A percentile compares a stretch with the other conserved stretches of the same genome.
phyloP scores from a whole-genome alignment of 2,329 filamentous ascomycete species.

The Leptographium galeiforme region DNA sequence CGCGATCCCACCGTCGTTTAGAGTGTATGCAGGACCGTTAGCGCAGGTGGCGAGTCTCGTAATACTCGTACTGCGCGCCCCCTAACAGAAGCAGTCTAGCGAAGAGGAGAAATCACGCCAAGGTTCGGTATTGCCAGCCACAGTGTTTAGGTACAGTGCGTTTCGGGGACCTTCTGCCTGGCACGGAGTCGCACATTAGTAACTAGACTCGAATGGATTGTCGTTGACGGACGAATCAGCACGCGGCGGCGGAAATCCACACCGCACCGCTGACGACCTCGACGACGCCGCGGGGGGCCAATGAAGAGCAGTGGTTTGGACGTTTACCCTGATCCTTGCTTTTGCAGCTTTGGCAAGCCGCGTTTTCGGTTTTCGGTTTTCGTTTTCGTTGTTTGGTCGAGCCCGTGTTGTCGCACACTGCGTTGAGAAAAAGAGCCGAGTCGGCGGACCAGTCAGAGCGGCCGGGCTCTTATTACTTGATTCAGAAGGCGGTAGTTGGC shows the following conservation, averaged over 20 bases:
- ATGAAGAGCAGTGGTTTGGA: neutral
- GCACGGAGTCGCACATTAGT: neutral
- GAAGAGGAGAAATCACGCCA: neutral
- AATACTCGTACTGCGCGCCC: neutral
- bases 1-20: neutral
- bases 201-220: neutral
- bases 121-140: neutral
- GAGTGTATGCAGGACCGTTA: neutral
- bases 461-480: neutral
- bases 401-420: neutral
- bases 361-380: neutral
- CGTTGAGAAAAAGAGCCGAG: too few species aligned
- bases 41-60: neutral
- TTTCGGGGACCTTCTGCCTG: neutral
- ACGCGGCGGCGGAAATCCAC: neutral
- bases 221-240: neutral
- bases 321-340: neutral
- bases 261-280: neutral
- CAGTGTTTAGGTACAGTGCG: neutral
- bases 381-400: neutral
- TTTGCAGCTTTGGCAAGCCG: neutral
- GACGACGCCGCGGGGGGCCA: neutral
- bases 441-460: neutral
- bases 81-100: neutral
- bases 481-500: neutral